Evolutionary conservation across 2,329 filamentous ascomycete genomes (phyloP).

Genomic region (Macrophomina pseudophaseolina): DNA sequence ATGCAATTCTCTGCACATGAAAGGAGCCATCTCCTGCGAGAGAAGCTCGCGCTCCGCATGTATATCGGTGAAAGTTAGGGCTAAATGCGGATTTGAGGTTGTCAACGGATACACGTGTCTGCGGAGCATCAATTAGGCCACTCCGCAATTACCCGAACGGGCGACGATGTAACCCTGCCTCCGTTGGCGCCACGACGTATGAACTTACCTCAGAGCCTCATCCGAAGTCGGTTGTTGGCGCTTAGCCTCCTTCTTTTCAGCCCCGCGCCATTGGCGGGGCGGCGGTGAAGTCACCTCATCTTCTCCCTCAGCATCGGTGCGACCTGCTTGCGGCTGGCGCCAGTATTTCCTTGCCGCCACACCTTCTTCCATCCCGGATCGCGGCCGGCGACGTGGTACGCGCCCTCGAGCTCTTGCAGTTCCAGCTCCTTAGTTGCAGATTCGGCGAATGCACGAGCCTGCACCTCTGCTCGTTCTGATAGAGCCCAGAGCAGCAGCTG

Average conservation of each 20-base stretch:
- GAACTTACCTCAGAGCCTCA: slow-evolving; percentile 24
- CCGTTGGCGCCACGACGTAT: slow-evolving; percentile 20
- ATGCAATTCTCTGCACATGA: slow-evolving; percentile 22
- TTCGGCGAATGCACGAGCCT: slow-evolving; percentile 61
- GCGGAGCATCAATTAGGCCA: slow-evolving; percentile 16
- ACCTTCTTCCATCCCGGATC: slow-evolving; percentile 58
- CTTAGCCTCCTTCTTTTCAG: slow-evolving; percentile 21
- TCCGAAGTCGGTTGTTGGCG: slow-evolving; percentile 19
- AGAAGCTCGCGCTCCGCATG: slow-evolving; percentile 16
- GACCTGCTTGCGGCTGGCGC: slow-evolving; percentile 67
- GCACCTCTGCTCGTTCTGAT: slow-evolving; percentile 54
- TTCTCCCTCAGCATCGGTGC: slow-evolving; percentile 61
- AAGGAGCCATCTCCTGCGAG: slow-evolving; percentile 6
- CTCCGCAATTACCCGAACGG: slow-evolving; percentile 23
- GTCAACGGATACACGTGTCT: slow-evolving; percentile 28
- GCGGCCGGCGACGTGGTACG: slow-evolving; percentile 38
- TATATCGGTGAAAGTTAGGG: slow-evolving; percentile 24
- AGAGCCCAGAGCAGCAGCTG: slow-evolving; percentile 72
- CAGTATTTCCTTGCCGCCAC: slow-evolving; percentile 69
- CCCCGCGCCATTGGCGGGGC: slow-evolving; percentile 16
- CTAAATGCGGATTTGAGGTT: slow-evolving; percentile 19
- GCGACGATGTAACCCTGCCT: slow-evolving; percentile 23
- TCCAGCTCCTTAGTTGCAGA: slow-evolving; percentile 56
- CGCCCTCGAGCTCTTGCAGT: slow-evolving; percentile 60
- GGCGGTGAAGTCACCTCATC: slow-evolving; percentile 20